A percentile compares a stretch with the other conserved stretches of the same genome.
phyloP scores from a whole-genome alignment of 805 yeast genomes.

The Starmerella riodocensis region DNA sequence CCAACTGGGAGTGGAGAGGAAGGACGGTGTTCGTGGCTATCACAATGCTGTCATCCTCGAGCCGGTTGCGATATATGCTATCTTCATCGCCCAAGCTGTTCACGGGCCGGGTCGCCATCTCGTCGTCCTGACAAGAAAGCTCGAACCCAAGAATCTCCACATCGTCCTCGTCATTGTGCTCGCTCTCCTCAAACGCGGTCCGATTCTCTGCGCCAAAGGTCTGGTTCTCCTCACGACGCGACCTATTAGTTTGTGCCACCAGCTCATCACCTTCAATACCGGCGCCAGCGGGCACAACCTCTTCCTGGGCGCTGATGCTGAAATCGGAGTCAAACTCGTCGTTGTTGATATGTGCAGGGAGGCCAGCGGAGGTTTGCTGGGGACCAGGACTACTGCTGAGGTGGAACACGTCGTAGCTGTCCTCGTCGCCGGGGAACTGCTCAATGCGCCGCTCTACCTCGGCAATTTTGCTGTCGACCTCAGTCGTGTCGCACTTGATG shows the following conservation, averaged over 20 bases:
- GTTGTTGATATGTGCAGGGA: not conserved
- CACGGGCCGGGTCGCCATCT: too few species aligned
- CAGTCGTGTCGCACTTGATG: constrained; percentile 2
- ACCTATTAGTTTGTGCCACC: too few species aligned
- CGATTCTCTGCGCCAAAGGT: too few species aligned
- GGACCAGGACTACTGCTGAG: not conserved
- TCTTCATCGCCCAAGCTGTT: not conserved
- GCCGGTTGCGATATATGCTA: not conserved
- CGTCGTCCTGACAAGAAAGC: not conserved
- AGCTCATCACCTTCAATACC: not conserved
- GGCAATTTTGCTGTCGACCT: constrained; percentile 11
- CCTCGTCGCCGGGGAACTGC: constrained; percentile 6
- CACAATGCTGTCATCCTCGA: not conserved
- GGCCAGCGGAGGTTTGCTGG: not conserved
- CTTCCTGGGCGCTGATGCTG: not conserved
- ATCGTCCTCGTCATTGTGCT: not conserved
- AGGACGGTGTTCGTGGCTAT: not conserved
- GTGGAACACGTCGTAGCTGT: not conserved
- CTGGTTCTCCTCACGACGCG: too few species aligned
- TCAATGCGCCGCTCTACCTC: constrained; percentile 16
- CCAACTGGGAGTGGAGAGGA: too few species aligned
- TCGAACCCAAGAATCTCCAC: not conserved
- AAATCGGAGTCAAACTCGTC: constrained; percentile 1
- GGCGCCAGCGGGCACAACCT: not conserved
- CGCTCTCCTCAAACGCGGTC: too few species aligned